These are phyloP conservation scores for Ampelomyces quisqualis DNA, from an alignment of 2,329 filamentous ascomycete genomes.

Conservation along the genomic window DNA sequence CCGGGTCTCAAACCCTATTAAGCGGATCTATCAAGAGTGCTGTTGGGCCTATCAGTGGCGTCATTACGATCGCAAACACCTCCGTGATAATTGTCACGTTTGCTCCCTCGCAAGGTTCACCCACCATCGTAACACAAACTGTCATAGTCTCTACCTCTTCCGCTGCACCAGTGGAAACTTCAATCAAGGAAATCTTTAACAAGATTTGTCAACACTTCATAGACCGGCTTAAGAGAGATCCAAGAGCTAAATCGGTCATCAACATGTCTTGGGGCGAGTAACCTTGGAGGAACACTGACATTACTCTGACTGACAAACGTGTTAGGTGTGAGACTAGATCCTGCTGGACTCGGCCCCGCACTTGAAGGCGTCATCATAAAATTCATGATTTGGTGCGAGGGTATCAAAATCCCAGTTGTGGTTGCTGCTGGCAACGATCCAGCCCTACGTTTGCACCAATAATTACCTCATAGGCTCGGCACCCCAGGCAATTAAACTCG, in stretches of 20 bases:
- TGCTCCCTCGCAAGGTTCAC: neutral
- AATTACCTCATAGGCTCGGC: neutral
- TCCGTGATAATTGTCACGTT: neutral
- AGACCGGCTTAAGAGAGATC: neutral
- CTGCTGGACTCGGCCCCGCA: neutral
- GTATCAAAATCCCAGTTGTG: neutral
- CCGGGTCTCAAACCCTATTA: too few relatives aligned
- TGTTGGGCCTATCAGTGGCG: too few relatives aligned
- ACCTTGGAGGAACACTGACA: neutral
- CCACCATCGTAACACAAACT: neutral
- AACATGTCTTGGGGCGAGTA: constrained; percentile 14
- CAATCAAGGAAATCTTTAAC: neutral
- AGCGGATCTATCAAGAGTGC: too few relatives aligned
- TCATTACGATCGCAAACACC: too few relatives aligned
- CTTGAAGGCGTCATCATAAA: neutral
- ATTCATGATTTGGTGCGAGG: neutral
- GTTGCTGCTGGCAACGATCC: constrained; percentile 1
- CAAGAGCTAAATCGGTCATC: constrained; percentile 7
- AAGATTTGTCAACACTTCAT: neutral
- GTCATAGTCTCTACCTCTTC: neutral
- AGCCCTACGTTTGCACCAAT: neutral
- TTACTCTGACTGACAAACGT: neutral
- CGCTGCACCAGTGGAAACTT: neutral
- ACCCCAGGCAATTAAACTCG: neutral
- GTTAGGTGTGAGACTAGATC: neutral